These are phyloP conservation scores for Camillea tinctor DNA, from an alignment of 2,329 filamentous ascomycete genomes.

Conservation along the genomic window DNA sequence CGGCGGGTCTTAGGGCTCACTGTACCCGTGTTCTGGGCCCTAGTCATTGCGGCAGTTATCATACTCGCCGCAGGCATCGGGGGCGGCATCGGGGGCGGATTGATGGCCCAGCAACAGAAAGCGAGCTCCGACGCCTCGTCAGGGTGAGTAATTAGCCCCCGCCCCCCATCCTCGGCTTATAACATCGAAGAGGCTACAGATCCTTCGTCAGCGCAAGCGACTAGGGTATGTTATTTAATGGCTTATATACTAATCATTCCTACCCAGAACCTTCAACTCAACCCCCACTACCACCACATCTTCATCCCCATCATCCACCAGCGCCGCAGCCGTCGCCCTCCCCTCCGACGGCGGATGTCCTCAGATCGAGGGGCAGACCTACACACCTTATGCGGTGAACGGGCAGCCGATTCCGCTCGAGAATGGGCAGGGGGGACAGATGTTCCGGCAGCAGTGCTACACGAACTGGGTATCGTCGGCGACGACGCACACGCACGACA, in stretches of 20 bases:
- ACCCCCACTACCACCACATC: conserved; percentile 1
- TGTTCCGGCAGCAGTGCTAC: conserved; percentile 26
- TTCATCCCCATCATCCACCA: conserved; percentile 6
- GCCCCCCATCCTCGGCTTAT: neutral
- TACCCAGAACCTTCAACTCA: neutral
- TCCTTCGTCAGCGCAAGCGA: neutral
- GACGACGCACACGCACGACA: conserved; percentile 19
- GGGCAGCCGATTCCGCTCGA: conserved; percentile 21
- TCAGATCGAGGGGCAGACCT: conserved; percentile 16
- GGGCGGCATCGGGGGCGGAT: conserved; percentile 24
- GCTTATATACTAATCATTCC: neutral
- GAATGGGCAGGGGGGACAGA: conserved; percentile 12
- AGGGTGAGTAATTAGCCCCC: conserved; percentile 5
- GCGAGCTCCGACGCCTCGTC: conserved; percentile 5
- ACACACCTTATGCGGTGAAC: conserved; percentile 26
- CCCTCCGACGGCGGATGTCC: conserved; percentile 27
- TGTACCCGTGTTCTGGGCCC: conserved; percentile 24
- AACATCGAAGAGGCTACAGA: neutral
- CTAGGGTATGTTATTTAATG: neutral
- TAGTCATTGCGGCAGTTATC: conserved; percentile 20
- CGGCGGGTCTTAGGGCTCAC: conserved; percentile 22
- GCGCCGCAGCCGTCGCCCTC: conserved; percentile 8
- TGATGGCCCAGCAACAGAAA: conserved; percentile 19
- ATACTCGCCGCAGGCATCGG: conserved; percentile 25
- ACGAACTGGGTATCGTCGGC: conserved; percentile 21